Evolutionary conservation across 106 monocot genomes (phyloP).

Genomic region (Phalaenopsis equestris): DNA sequence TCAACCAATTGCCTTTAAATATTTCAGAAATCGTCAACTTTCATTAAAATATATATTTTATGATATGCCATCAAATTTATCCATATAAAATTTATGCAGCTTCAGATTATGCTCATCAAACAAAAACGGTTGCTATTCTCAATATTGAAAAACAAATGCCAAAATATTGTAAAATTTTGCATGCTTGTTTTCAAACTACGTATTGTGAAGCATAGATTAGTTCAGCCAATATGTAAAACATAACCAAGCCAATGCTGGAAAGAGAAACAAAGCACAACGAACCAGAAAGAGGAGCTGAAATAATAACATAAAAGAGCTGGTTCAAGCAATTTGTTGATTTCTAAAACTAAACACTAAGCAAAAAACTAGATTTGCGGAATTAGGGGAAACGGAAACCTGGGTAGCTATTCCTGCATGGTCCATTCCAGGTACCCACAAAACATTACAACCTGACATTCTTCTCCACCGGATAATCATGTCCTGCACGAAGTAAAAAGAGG

Average conservation of each 20-base stretch:
- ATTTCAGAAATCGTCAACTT: no score
- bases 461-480: slow-evolving; percentile 77
- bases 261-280: background rate
- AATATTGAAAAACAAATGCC: no score
- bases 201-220: no score
- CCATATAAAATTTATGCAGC: no score
- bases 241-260: background rate
- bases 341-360: background rate
- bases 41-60: no score
- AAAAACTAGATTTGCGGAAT: background rate
- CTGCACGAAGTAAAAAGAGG: slow-evolving; percentile 29
- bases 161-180: no score
- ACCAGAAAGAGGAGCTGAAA: background rate
- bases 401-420: slow-evolving; percentile 99
- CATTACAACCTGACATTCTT: slow-evolving; percentile 92
- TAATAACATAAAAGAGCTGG: background rate
- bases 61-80: no score
- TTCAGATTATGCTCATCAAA: no score
- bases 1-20: no score
- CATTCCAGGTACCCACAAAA: slow-evolving; percentile 99
- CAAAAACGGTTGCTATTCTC: background rate
- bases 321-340: background rate
- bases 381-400: slow-evolving; percentile 39
- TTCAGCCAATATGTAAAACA: background rate
- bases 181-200: no score